Percentiles rank a stretch among this genome's conserved stretches.
Conservation (phyloP, 441 rosid genomes). For the Populus trichocarpa region DNA sequence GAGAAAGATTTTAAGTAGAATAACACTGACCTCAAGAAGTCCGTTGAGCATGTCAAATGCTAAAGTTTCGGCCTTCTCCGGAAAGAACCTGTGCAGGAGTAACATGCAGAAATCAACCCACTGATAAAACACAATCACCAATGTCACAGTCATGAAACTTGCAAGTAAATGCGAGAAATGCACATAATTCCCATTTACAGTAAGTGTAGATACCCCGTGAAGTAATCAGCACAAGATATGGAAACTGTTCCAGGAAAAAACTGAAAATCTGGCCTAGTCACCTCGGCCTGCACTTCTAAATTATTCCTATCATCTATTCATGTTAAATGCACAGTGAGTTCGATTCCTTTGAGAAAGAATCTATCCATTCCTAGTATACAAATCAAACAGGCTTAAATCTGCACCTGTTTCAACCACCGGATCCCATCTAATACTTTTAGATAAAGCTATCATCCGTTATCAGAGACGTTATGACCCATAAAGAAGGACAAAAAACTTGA, state of each 20-base stretch:
- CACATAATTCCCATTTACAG: not conserved
- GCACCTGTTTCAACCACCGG: not conserved
- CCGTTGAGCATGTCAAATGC: constrained; percentile 57
- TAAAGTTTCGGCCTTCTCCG: constrained; percentile 66
- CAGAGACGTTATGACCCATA: not conserved
- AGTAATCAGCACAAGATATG: not conserved
- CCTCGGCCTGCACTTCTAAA: not conserved
- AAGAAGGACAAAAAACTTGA: not conserved
- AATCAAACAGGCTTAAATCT: not conserved
- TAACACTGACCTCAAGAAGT: constrained; percentile 52
- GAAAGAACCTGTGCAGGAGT: constrained; percentile 67
- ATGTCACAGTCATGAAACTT: not conserved
- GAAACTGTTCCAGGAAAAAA: not conserved
- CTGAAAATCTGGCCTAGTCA: not conserved
- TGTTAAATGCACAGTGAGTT: not conserved
- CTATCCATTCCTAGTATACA: not conserved
- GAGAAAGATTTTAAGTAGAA: not conserved
- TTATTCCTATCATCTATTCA: not conserved
- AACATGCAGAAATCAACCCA: not conserved
- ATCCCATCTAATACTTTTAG: not conserved
- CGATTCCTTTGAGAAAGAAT: not conserved
- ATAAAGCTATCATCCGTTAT: not conserved
- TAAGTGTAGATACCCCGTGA: not conserved
- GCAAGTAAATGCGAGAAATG: not conserved
- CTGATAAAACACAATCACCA: not conserved